phyloP scores from a whole-genome alignment of 495 filamentous ascomycete genomes.

The Haplographium delicatum region DNA sequence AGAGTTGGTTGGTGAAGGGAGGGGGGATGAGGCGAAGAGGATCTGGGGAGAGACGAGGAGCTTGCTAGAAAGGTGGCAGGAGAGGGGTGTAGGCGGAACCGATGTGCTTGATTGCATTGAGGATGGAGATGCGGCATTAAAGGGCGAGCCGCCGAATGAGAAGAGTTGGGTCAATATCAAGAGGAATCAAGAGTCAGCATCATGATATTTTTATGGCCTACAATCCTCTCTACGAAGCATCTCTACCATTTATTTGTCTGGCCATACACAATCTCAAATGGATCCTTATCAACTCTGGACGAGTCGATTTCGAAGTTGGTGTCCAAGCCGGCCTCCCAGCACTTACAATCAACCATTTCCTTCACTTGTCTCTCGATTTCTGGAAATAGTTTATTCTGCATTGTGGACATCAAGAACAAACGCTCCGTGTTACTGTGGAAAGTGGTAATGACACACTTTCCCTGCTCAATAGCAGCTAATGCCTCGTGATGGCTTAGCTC shows the following conservation, averaged over 20 bases:
- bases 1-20: constrained; percentile 57
- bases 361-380: constrained; percentile 27
- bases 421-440: constrained; percentile 83
- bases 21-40: constrained; percentile 52
- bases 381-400: constrained; percentile 52
- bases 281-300: constrained; percentile 74
- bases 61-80: constrained; percentile 45
- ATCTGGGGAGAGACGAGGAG: constrained; percentile 53
- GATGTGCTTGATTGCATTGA: constrained; percentile 45
- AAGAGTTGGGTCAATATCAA: constrained; percentile 15
- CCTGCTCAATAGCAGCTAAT: constrained; percentile 78
- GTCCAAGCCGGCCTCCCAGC: constrained; percentile 25
- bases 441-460: constrained; percentile 75
- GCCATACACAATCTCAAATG: constrained; percentile 44
- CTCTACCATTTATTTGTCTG: constrained; percentile 13
- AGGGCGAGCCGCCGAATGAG: constrained; percentile 25
- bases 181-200: constrained; percentile 1
- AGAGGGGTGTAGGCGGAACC: constrained; percentile 42
- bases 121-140: constrained; percentile 45
- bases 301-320: constrained; percentile 56
- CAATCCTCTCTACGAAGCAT: background rate
- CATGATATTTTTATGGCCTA: background rate
- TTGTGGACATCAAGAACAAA: constrained; percentile 55
- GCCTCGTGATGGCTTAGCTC: constrained; percentile 93
- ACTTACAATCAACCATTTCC: constrained; percentile 12